Evolutionary conservation across 495 filamentous ascomycete species (phyloP).

Genomic region (Penicillium cataractarum): DNA sequence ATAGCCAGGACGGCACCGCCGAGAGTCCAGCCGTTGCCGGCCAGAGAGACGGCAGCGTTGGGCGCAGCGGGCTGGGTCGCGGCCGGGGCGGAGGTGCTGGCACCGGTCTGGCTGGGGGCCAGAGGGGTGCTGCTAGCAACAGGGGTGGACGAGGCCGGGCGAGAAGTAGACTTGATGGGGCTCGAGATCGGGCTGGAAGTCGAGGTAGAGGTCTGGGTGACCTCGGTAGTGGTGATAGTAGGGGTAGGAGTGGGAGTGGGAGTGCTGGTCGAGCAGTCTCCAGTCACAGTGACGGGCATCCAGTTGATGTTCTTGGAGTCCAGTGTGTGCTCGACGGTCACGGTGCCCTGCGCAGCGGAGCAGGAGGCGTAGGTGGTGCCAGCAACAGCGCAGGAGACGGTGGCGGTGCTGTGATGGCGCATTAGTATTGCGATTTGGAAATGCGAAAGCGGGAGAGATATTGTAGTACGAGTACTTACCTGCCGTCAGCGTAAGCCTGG

Average conservation of each 20-base stretch:
- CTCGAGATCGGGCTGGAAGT: conserved; percentile 12
- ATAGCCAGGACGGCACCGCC: conserved; percentile 37
- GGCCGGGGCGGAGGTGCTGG: conserved; percentile 19
- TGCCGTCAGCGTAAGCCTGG: conserved; percentile 23
- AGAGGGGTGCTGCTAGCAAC: conserved; percentile 22
- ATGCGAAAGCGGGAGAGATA: neutral
- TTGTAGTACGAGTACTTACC: conserved; percentile 16
- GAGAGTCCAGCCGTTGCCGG: conserved; percentile 32
- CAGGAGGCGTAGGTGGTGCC: conserved; percentile 40
- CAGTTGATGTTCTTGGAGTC: conserved; percentile 26
- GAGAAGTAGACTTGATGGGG: conserved; percentile 27
- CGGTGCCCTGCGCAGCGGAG: conserved; percentile 29
- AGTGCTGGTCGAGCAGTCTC: conserved; percentile 23
- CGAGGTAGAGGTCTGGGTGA: conserved; percentile 5
- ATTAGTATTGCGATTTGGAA: conserved; percentile 11
- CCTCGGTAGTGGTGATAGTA: conserved; percentile 23
- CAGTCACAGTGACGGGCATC: conserved; percentile 36
- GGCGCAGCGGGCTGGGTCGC: conserved; percentile 18
- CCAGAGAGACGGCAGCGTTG: conserved; percentile 27
- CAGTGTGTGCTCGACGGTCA: conserved; percentile 27
- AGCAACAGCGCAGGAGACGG: conserved; percentile 34
- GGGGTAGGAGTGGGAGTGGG: conserved; percentile 32
- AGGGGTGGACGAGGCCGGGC: conserved; percentile 21
- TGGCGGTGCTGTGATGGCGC: conserved; percentile 23
- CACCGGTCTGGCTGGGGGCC: conserved; percentile 13